Percentiles rank a stretch among this genome's conserved stretches.
Evolutionary conservation across 129 eudicot genomes (phyloP).

Genomic region (carrot (Daucus carota)): DNA sequence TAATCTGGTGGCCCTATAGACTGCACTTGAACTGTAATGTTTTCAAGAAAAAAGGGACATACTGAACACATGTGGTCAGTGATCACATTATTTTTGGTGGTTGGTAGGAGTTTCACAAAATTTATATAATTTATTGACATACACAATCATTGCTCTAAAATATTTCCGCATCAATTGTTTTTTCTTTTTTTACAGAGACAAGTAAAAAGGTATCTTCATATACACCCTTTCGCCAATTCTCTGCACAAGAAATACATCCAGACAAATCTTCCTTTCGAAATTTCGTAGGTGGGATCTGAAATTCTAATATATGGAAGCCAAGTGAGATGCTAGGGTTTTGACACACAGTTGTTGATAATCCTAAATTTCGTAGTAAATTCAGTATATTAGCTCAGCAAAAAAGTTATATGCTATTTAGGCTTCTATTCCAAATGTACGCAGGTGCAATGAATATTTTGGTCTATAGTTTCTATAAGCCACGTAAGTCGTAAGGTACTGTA

Average conservation of each 20-base stretch:
- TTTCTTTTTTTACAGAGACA: not conserved
- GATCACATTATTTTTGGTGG: not conserved
- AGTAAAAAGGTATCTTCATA: not conserved
- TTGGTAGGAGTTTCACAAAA: not conserved
- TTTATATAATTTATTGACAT: not conserved
- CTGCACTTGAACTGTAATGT: not conserved
- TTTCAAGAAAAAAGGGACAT: not conserved
- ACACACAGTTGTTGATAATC: not conserved
- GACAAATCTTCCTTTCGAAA: not conserved
- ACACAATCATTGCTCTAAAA: not conserved
- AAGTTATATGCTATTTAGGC: not conserved
- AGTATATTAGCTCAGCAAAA: not conserved
- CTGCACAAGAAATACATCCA: not conserved
- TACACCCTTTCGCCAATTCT: not conserved
- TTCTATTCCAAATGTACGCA: not conserved
- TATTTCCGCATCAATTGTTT: not conserved
- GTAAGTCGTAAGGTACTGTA: not conserved
- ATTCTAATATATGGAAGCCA: not conserved
- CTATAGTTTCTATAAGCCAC: not conserved
- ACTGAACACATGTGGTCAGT: not conserved
- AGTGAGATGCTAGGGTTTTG: not conserved
- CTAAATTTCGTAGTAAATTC: not conserved
- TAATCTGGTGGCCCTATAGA: constrained; percentile 4
- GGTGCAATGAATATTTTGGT: not conserved
- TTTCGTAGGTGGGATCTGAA: not conserved